A percentile compares a stretch with the other conserved stretches of the same genome.
Evolutionary conservation across 2,329 filamentous ascomycete species (phyloP).

Genomic region (Rugonectria rugulosa): DNA sequence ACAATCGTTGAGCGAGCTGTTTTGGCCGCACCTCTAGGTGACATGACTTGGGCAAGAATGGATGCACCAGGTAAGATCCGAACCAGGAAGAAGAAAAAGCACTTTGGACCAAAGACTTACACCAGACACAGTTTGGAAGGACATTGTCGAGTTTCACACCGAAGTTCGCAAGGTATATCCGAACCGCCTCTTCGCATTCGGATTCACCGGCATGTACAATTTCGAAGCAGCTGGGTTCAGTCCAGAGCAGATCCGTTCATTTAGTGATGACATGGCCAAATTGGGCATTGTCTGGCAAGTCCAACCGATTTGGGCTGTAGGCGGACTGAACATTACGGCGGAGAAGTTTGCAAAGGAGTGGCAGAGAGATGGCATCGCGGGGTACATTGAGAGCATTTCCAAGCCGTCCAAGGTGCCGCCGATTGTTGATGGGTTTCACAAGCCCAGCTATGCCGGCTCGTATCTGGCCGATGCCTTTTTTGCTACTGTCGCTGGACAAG

Average conservation of each 20-base stretch:
- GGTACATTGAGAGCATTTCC: constrained; percentile 36
- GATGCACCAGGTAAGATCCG: constrained; percentile 34
- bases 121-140: constrained; percentile 40
- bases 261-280: constrained; percentile 45
- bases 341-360: constrained; percentile 45
- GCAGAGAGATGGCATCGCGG: constrained; percentile 46
- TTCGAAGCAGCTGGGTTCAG: constrained; percentile 44
- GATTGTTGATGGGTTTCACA: constrained; percentile 46
- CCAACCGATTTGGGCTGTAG: constrained; percentile 48
- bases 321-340: constrained; percentile 43
- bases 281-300: constrained; percentile 51
- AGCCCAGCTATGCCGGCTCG: constrained; percentile 44
- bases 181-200: constrained; percentile 48
- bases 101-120: not conserved
- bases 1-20: constrained; percentile 45
- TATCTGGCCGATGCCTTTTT: constrained; percentile 49
- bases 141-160: constrained; percentile 47
- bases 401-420: constrained; percentile 31
- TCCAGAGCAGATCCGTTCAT: constrained; percentile 39
- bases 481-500: constrained; percentile 40
- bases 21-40: constrained; percentile 45
- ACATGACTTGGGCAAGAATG: constrained; percentile 48
- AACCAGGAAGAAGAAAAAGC: not conserved
- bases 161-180: constrained; percentile 44
- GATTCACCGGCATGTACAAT: constrained; percentile 47